Base-by-base conservation (phyloP, 2,329 filamentous ascomycete genomes). In the Claviceps africana region DNA sequence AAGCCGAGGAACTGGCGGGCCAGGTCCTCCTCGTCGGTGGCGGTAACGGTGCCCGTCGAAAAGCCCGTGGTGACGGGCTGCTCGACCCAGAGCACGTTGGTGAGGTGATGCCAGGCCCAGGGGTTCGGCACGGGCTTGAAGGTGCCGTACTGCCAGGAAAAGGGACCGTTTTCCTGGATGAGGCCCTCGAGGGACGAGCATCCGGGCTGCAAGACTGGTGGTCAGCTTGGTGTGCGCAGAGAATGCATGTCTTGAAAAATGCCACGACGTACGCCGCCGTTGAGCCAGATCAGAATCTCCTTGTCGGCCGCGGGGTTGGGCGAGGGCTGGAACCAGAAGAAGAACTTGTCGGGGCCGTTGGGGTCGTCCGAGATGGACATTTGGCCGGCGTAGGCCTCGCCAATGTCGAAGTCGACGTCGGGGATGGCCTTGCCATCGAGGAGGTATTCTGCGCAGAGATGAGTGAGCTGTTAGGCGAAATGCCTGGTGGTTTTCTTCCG, bases 161-260 rank as follows among this genome's bases (percentile, higher is more conserved):
- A 84, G 0, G 86, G 83, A 0, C 86, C 86, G 59, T 88, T 90
- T 59, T 91, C 86, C 47, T 87, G 84, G 7, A 91, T 64, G 1
- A 90, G 70, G 8, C 83, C 85, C 58, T 81, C 76, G 9, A 87
- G 72, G 1, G 81, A 85, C 35, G 72, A 73, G 59, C 75, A 80
- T 22, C 75, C 76, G 17, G 76, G 76, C 49, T 56, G 30, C 17
- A 2, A 2, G 28, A 22, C 4, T 2, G 4, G 13, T 25, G 6
- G 31, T 44, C 15, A 44, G 42, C 22, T 44, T 46, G 9, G 9
- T 30, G 10, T 46, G 17, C 17, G 10, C 4, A 15, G 25, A 25
- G 3, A 17, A 5, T 46, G 25, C 30, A 3, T 31, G 10, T 31
- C n/a, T 25, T 19, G 43, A 8, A 8, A 10, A 7, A 43, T 43